These are phyloP conservation scores for Blastobotrys proliferans DNA, from an alignment of 1,139 yeast species.

Conservation along the genomic window DNA sequence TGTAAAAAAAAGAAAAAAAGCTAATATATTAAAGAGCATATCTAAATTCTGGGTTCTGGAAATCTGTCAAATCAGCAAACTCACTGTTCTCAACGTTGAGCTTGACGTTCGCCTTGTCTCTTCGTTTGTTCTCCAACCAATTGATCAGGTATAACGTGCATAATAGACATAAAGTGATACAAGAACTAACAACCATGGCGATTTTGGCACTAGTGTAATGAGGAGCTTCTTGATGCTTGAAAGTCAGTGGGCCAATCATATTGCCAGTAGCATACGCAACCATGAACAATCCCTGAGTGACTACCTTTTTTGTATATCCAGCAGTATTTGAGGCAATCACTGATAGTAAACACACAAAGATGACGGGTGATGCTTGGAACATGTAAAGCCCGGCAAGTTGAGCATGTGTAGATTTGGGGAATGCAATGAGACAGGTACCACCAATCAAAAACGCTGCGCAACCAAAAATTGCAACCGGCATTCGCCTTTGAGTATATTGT, in stretches of 20 bases:
- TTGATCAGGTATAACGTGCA: slow-evolving; percentile 32
- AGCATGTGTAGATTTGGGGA: slow-evolving; percentile 36
- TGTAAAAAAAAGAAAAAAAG: too few relatives aligned
- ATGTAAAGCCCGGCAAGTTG: slow-evolving; percentile 42
- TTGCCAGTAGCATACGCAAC: slow-evolving; percentile 60
- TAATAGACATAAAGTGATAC: slow-evolving; percentile 25
- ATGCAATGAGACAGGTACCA: slow-evolving; percentile 44
- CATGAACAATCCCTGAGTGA: slow-evolving; percentile 43
- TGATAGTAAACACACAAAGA: slow-evolving; percentile 47
- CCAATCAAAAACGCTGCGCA: slow-evolving; percentile 33
- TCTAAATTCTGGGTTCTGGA: slow-evolving; percentile 57
- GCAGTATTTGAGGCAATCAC: slow-evolving; percentile 52
- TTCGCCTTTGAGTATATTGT: slow-evolving; percentile 32
- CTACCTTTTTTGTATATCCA: slow-evolving; percentile 56
- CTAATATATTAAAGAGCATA: too few relatives aligned
- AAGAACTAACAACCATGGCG: slow-evolving; percentile 40
- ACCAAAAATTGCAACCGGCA: slow-evolving; percentile 41
- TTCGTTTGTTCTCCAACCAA: slow-evolving; percentile 33
- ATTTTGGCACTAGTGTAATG: slow-evolving; percentile 45
- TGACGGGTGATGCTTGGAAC: slow-evolving; percentile 37
- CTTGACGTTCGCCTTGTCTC: slow-evolving; percentile 29
- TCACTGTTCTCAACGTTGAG: slow-evolving; percentile 39
- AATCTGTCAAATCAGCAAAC: slow-evolving; percentile 57
- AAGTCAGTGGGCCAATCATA: slow-evolving; percentile 44
- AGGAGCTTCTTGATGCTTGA: slow-evolving; percentile 49